Evolutionary conservation across 345 rosid genomes (phyloP).

Genomic region (Populus ilicifolia): DNA sequence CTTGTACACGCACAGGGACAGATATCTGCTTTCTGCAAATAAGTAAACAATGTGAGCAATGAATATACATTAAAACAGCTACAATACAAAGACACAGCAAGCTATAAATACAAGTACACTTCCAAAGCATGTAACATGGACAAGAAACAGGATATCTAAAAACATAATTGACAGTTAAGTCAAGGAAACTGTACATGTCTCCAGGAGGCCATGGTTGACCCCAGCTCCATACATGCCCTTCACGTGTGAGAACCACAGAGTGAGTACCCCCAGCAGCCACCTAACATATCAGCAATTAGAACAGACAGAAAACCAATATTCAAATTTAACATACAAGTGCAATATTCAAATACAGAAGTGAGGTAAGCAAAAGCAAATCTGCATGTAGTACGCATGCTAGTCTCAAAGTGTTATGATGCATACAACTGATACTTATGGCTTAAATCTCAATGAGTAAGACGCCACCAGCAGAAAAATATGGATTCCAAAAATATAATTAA

Average conservation of each 20-base stretch:
- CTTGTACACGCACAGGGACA: conserved; percentile 95
- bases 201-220: conserved; percentile 99
- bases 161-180: not conserved
- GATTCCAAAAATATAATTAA: too few species aligned
- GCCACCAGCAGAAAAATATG: not conserved
- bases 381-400: not conserved
- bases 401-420: not conserved
- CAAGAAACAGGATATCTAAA: not conserved
- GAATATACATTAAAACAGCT: not conserved
- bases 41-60: not conserved
- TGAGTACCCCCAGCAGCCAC: conserved; percentile 99
- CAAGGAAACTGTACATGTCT: conserved; percentile 63
- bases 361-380: not conserved
- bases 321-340: not conserved
- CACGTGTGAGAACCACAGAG: conserved; percentile 88
- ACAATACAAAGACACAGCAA: not conserved
- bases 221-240: conserved; percentile 98
- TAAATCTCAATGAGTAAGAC: not conserved
- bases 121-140: not conserved
- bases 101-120: not conserved
- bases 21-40: conserved; percentile 86
- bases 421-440: not conserved
- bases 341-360: not conserved
- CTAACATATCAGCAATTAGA: conserved; percentile 35
- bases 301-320: not conserved